A percentile compares a stretch with the other conserved stretches of the same genome.
Evolutionary conservation across 2,329 filamentous ascomycete species (phyloP).

Genomic region (Furcasterigmium sp.): DNA sequence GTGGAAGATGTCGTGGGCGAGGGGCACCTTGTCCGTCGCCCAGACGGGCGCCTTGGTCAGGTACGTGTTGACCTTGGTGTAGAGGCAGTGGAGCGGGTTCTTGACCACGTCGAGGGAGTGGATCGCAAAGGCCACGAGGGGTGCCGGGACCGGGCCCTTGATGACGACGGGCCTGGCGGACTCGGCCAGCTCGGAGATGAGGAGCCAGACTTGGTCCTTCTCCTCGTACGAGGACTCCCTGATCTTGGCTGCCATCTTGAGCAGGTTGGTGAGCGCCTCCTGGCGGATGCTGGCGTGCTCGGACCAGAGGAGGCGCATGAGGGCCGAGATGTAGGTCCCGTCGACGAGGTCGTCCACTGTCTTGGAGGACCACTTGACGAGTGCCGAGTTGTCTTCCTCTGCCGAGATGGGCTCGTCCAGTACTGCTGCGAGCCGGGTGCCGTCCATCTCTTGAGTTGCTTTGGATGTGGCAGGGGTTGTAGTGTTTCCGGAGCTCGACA

Average conservation of each 20-base stretch:
- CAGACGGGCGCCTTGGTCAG: constrained; percentile 74
- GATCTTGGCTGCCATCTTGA: constrained; percentile 58
- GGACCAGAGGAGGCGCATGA: constrained; percentile 74
- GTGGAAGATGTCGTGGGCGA: constrained; percentile 58
- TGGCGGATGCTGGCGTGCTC: constrained; percentile 69
- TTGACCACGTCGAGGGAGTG: constrained; percentile 65
- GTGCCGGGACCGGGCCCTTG: constrained; percentile 59
- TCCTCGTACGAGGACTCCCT: constrained; percentile 69
- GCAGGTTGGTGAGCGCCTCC: constrained; percentile 67
- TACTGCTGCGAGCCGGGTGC: constrained; percentile 43
- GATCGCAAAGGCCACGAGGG: constrained; percentile 70
- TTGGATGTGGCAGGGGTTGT: too few relatives aligned
- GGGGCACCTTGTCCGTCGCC: constrained; percentile 66
- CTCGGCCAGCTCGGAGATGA: constrained; percentile 76
- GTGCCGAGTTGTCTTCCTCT: constrained; percentile 44
- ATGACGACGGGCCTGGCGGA: constrained; percentile 56
- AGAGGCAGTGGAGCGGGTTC: constrained; percentile 76
- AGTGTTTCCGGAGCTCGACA: too few relatives aligned
- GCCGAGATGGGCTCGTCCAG: constrained; percentile 43
- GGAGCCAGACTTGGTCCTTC: constrained; percentile 70
- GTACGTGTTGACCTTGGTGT: constrained; percentile 81
- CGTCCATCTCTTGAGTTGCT: constrained; percentile 22
- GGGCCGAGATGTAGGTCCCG: constrained; percentile 63
- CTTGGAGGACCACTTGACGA: constrained; percentile 67
- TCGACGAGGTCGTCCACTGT: constrained; percentile 74